These are phyloP conservation scores for Leccinum pallidistipes DNA, from an alignment of 1,284 basidiomycete species.

Conservation along the genomic window DNA sequence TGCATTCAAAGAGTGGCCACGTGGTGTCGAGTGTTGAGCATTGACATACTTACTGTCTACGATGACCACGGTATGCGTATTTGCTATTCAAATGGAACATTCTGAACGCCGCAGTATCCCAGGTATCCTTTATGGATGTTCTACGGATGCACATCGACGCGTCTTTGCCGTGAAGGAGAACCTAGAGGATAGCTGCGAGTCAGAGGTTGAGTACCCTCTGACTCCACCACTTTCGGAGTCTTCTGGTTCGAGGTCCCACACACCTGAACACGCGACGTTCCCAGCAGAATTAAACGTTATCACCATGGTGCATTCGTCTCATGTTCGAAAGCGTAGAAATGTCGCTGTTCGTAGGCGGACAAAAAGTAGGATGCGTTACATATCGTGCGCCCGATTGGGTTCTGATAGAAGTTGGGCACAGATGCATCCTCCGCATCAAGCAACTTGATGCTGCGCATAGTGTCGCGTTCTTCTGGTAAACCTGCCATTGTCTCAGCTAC, in stretches of 20 bases:
- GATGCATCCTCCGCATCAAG: slow-evolving; percentile 10
- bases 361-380: slow-evolving; percentile 23
- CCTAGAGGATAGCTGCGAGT: slow-evolving; percentile 46
- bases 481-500: slow-evolving; percentile 48
- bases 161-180: slow-evolving; percentile 32
- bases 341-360: slow-evolving; percentile 26
- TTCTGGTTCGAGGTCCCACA: slow-evolving; percentile 58
- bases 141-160: slow-evolving; percentile 41
- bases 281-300: slow-evolving; percentile 38
- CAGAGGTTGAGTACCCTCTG: slow-evolving; percentile 61
- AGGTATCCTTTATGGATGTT: slow-evolving; percentile 51
- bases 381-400: not conserved
- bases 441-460: slow-evolving; percentile 43
- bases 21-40: slow-evolving; percentile 62
- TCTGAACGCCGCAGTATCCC: slow-evolving; percentile 8
- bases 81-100: slow-evolving; percentile 3
- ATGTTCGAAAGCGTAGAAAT: slow-evolving; percentile 24
- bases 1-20: slow-evolving; percentile 51
- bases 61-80: slow-evolving; percentile 60
- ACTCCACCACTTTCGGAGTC: slow-evolving; percentile 73
- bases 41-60: slow-evolving; percentile 64
- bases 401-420: slow-evolving; percentile 17
- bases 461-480: slow-evolving; percentile 52
- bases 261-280: slow-evolving; percentile 42
- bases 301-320: slow-evolving; percentile 34